Percentiles rank a stretch among this genome's conserved stretches.
Conservation (phyloP, 192 early-diverging fungal genomes). For the Gamsiella multidivaricata region DNA sequence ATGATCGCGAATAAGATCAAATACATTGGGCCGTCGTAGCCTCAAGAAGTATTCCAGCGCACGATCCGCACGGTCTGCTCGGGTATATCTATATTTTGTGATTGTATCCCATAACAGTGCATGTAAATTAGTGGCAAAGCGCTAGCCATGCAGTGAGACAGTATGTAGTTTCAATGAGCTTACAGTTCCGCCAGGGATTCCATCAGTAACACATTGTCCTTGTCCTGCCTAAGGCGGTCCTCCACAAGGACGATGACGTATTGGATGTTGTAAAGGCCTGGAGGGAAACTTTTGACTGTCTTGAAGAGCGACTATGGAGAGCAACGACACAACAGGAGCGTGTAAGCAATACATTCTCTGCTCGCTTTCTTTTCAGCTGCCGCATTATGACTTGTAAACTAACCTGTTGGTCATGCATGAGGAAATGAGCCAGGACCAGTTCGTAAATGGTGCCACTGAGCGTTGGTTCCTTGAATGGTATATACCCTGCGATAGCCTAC, state of each 20-base stretch:
- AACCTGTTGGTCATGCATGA: constrained; percentile 75
- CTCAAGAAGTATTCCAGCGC: constrained; percentile 86
- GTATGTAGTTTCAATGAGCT: constrained; percentile 20
- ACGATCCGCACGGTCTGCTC: constrained; percentile 77
- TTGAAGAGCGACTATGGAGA: constrained; percentile 59
- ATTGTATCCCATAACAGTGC: too few relatives aligned
- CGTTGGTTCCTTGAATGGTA: constrained; percentile 81
- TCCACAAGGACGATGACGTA: constrained; percentile 84
- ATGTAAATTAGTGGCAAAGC: neutral
- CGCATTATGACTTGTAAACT: too few relatives aligned
- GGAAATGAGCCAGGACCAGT: constrained; percentile 80
- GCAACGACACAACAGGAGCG: too few relatives aligned
- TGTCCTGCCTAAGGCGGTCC: constrained; percentile 67
- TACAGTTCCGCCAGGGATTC: constrained; percentile 82
- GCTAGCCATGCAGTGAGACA: neutral
- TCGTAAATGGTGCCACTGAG: constrained; percentile 87
- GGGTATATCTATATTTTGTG: constrained; percentile 67
- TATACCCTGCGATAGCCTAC: constrained; percentile 74
- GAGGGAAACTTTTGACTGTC: constrained; percentile 84
- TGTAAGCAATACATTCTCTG: too few relatives aligned
- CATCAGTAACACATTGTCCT: constrained; percentile 69
- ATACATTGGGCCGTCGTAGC: constrained; percentile 74
- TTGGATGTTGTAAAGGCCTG: constrained; percentile 77
- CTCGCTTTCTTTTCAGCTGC: too few relatives aligned
- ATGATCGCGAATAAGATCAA: constrained; percentile 79